A percentile compares a stretch with the other conserved stretches of the same genome.
Evolutionary conservation across 108 stramenopile species (phyloP).

Genomic region (Craspedostauros australis): DNA sequence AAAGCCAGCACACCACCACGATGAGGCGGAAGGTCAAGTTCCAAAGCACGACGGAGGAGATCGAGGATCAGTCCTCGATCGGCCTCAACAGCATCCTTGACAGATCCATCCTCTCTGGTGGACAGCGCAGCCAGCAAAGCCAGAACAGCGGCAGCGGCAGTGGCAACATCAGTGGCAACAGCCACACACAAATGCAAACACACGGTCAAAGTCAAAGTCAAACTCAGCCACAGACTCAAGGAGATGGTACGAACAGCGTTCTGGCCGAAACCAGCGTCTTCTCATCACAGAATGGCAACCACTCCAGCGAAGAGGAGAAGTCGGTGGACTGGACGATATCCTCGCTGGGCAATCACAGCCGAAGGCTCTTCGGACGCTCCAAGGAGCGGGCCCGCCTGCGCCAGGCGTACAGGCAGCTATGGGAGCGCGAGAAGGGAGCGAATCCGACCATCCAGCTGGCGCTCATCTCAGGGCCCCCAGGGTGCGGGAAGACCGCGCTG

Average conservation of each 20-base stretch:
- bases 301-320: conserved; percentile 1
- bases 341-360: conserved; percentile 9
- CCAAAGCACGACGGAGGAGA: conserved; percentile 13
- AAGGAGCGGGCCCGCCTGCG: conserved; percentile 1
- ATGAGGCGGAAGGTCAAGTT: conserved; percentile 19
- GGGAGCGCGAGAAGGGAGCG: conserved; percentile 9
- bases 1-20: too few relatives aligned
- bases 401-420: conserved; percentile 11
- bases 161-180: too few relatives aligned
- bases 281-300: conserved; percentile 9
- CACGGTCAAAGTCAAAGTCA: neutral
- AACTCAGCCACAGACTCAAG: conserved; percentile 1
- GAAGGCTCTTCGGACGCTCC: conserved; percentile 9
- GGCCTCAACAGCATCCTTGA: conserved; percentile 13
- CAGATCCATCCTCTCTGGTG: too few relatives aligned
- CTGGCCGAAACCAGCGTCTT: conserved; percentile 9
- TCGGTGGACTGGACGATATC: conserved; percentile 8
- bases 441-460: conserved; percentile 9
- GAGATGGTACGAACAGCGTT: conserved; percentile 4
- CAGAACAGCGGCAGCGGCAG: too few relatives aligned
- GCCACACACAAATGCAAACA: neutral
- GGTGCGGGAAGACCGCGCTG: conserved; percentile 6
- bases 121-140: neutral
- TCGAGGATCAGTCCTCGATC: conserved; percentile 9
- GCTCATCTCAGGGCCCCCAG: neutral